Base-by-base conservation (phyloP, 2,329 filamentous ascomycete genomes). In the Fusarium lyarnte region DNA sequence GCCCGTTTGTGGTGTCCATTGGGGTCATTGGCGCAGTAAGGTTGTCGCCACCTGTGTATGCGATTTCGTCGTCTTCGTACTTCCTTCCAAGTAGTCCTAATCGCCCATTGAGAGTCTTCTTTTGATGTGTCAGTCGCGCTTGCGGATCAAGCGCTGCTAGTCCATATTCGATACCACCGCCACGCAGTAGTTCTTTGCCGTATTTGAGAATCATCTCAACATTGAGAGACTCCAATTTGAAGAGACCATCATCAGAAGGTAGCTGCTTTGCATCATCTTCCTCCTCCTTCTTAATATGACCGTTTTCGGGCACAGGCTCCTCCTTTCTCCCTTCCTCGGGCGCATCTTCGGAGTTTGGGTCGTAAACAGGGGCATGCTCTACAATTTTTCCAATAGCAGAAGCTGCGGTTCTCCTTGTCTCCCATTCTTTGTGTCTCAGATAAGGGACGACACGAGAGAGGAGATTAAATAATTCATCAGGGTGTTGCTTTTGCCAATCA, bases 401-500 rank as follows among this genome's bases (percentile, higher is more conserved):
- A 75, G 95, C 94, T 51, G 97, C 93, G 59, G 96, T 97, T 69
- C 92, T 95, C 75, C 97, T 88, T 31, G 96, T 99, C 79, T 99
- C 96, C 96, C 96, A 99, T 79, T 95, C 95, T 81, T 95, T 97
- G 76, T 96, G 95, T 65, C 94, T 91, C 35, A 99, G 87, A 82
- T 98, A 99, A 2, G 96, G 95, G n/a, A 99, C 91, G 36, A 99
- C 95, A 68, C 95, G 89, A 35, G 94, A 95, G 17, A 99, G 88
- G 11, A 99, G 88, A 79, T 98, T 98, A 84, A 98, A 98, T 3
- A 99, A 87, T 82, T 99, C 97, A 83, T 99, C 95, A 1, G 96
- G 96, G 78, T 98, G 96, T 81, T 96, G 93, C 81, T 98, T 98
- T 83, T 99, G 97, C 82, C 97, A 96, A 83, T 99, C 96, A 70